Conservation (phyloP, 768 basidiomycete species). For the Mrakia frigida region DNA sequence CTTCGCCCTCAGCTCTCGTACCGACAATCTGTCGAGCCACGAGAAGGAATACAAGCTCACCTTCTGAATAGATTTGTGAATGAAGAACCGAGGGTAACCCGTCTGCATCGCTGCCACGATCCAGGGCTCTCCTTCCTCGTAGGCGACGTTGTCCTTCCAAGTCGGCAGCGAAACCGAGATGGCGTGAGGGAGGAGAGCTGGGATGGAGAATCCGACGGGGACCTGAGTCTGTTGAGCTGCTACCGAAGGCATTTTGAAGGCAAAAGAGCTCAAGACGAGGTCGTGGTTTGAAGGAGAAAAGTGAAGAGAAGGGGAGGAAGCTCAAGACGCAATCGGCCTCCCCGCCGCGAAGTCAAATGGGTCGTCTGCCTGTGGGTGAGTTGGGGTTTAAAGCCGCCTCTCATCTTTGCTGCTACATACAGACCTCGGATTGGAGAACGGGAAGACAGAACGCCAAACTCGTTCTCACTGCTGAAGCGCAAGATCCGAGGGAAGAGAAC, state of each 20-base stretch:
- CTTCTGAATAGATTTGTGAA: conserved; percentile 76
- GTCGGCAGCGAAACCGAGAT: conserved; percentile 92
- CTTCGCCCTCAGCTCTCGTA: background rate
- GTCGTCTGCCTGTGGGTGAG: too few species aligned
- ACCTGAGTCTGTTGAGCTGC: conserved; percentile 27
- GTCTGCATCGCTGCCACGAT: conserved; percentile 73
- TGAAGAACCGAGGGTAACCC: conserved; percentile 93
- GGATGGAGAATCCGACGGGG: conserved; percentile 34
- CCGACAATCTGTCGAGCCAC: background rate
- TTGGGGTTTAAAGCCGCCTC: too few species aligned
- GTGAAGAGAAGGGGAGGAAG: background rate
- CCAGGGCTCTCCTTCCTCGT: conserved; percentile 81
- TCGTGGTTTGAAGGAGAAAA: background rate
- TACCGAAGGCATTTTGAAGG: conserved; percentile 24
- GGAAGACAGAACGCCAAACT: too few species aligned
- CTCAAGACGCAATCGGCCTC: background rate
- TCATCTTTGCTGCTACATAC: too few species aligned
- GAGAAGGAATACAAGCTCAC: conserved; percentile 49
- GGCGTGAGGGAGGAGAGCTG: conserved; percentile 60
- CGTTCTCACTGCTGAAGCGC: too few species aligned
- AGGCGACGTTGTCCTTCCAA: conserved; percentile 85
- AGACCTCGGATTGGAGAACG: too few species aligned
- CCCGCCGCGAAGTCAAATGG: background rate
- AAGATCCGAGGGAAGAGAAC: too few species aligned
- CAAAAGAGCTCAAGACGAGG: background rate